A percentile compares a stretch with the other conserved stretches of the same genome.
Conservation (phyloP, 108 stramenopile species). For the Nitzschia sp. region DNA sequence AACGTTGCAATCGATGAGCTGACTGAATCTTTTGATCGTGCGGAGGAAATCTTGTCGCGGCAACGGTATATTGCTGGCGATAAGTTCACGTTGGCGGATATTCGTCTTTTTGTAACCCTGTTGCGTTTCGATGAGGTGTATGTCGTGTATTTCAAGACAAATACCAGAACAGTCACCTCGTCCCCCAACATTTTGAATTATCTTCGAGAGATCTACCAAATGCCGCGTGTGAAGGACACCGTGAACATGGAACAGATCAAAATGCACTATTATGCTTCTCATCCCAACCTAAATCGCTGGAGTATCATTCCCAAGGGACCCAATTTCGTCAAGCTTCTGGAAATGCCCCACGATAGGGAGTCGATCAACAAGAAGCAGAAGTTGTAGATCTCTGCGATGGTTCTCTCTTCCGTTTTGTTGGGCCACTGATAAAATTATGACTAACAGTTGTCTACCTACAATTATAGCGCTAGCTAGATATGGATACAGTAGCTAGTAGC, state of each 20-base stretch:
- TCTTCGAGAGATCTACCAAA: constrained; percentile 86
- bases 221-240: constrained; percentile 70
- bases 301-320: constrained; percentile 58
- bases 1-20: constrained; percentile 79
- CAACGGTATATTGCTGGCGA: constrained; percentile 73
- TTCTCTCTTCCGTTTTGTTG: too few relatives aligned
- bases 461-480: too few relatives aligned
- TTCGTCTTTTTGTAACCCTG: constrained; percentile 88
- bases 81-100: constrained; percentile 84
- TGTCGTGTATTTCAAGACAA: constrained; percentile 94
- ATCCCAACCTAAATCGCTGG: constrained; percentile 57
- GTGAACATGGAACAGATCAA: constrained; percentile 93
- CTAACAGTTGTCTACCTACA: too few relatives aligned
- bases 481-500: too few relatives aligned
- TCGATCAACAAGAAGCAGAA: background rate
- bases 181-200: constrained; percentile 83
- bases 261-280: constrained; percentile 83
- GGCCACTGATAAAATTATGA: too few relatives aligned
- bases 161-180: constrained; percentile 56
- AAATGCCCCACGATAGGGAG: constrained; percentile 39
- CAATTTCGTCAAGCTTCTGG: constrained; percentile 33
- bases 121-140: constrained; percentile 91
- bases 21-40: constrained; percentile 70
- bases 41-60: constrained; percentile 61
- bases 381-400: too few relatives aligned